These are phyloP conservation scores for Leccinum pachyderme DNA, from an alignment of 1,284 basidiomycete genomes.

Conservation along the genomic window DNA sequence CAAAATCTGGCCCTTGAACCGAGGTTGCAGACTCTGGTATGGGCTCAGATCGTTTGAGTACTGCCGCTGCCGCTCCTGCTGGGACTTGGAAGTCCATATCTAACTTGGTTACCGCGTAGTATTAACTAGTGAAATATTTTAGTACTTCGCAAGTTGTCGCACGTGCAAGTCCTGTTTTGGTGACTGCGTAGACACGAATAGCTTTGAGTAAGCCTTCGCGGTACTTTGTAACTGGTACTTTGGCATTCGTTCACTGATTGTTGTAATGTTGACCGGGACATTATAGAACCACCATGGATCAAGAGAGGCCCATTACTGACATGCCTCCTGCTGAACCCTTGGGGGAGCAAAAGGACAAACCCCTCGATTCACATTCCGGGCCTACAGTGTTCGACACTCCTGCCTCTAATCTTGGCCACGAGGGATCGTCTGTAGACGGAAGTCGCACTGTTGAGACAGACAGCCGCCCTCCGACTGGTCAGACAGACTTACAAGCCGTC, in stretches of 20 bases:
- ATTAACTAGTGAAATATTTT: not conserved
- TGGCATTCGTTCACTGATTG: not conserved
- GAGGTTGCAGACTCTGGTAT: slow-evolving; percentile 71
- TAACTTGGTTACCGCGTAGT: not conserved
- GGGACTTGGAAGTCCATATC: slow-evolving; percentile 43
- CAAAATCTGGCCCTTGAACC: slow-evolving; percentile 88
- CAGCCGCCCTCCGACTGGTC: not conserved
- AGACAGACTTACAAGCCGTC: slow-evolving; percentile 3
- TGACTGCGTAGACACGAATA: not conserved
- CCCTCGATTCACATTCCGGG: slow-evolving; percentile 9
- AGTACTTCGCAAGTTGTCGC: not conserved
- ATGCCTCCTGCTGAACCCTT: slow-evolving; percentile 3
- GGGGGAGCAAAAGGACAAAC: slow-evolving; percentile 5
- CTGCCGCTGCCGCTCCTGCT: slow-evolving; percentile 61
- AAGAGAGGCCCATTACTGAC: slow-evolving; percentile 11
- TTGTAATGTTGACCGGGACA: not conserved
- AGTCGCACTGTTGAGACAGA: not conserved
- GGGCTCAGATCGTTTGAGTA: slow-evolving; percentile 78
- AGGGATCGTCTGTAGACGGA: not conserved
- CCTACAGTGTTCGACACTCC: slow-evolving; percentile 3
- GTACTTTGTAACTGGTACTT: not conserved
- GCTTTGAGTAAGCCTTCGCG: not conserved
- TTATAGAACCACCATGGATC: slow-evolving; percentile 15
- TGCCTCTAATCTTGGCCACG: not conserved
- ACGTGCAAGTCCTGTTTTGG: slow-evolving; percentile 23